These are phyloP conservation scores for Madurella fahalii DNA, from an alignment of 2,329 filamentous ascomycete species.

Conservation along the genomic window DNA sequence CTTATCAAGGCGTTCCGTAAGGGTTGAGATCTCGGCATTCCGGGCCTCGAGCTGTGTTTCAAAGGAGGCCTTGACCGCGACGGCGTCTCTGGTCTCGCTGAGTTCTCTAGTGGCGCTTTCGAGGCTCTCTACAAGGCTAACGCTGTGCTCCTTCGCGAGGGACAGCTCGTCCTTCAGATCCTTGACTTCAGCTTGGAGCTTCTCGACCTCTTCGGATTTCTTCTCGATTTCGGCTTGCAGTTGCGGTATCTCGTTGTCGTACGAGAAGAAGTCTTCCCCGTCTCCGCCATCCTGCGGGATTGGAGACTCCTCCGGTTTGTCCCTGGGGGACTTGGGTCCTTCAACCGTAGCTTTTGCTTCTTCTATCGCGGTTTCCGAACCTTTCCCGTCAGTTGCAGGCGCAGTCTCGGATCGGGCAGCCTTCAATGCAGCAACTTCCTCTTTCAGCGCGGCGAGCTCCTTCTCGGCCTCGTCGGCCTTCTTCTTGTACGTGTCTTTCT, in stretches of 20 bases:
- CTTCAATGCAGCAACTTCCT: slow-evolving; percentile 53
- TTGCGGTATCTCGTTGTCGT: slow-evolving; percentile 79
- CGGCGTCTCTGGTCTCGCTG: slow-evolving; percentile 41
- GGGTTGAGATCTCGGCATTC: slow-evolving; percentile 44
- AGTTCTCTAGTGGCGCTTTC: slow-evolving; percentile 65
- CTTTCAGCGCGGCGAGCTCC: slow-evolving; percentile 53
- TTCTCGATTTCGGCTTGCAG: slow-evolving; percentile 71
- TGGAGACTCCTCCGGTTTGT: slow-evolving; percentile 35
- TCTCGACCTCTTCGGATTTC: slow-evolving; percentile 66
- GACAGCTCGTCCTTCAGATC: slow-evolving; percentile 66
- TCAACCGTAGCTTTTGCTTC: slow-evolving; percentile 21
- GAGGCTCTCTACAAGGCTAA: slow-evolving; percentile 61
- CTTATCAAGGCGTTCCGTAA: slow-evolving; percentile 47
- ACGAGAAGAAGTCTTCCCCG: slow-evolving; percentile 81
- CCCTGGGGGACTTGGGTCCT: slow-evolving; percentile 34
- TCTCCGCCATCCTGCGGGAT: slow-evolving; percentile 32
- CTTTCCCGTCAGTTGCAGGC: slow-evolving; percentile 29
- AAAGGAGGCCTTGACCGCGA: slow-evolving; percentile 41
- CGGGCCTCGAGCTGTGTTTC: slow-evolving; percentile 48
- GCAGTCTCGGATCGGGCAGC: slow-evolving; percentile 35
- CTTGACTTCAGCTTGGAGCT: slow-evolving; percentile 65
- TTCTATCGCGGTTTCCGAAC: slow-evolving; percentile 23
- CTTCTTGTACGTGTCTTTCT: slow-evolving; percentile 76
- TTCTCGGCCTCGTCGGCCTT: slow-evolving; percentile 66
- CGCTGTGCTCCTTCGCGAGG: slow-evolving; percentile 65